A percentile compares a stretch with the other conserved stretches of the same genome.
These are phyloP conservation scores for Verbascum thapsus DNA, from an alignment of 257 asterid species.

Conservation along the genomic window DNA sequence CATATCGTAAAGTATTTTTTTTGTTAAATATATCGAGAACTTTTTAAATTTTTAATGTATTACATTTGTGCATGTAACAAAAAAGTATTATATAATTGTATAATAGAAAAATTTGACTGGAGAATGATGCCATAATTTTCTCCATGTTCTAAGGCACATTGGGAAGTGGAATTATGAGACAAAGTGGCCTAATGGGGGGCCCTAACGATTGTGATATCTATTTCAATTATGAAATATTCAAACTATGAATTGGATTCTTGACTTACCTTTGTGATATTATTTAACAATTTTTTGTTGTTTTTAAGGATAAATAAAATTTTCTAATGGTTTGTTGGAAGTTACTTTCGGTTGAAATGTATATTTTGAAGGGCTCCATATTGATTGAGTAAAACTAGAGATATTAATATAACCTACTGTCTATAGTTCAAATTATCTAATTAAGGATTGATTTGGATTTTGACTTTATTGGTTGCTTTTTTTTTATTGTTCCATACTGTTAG, in stretches of 20 bases:
- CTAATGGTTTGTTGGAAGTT: constrained; percentile 32
- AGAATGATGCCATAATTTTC: constrained; percentile 59
- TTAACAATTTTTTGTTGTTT: constrained; percentile 11
- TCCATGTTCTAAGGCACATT: constrained; percentile 80
- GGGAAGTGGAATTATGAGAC: constrained; percentile 72
- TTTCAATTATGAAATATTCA: neutral
- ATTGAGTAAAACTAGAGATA: neutral
- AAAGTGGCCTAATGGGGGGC: constrained; percentile 39
- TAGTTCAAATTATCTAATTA: too few species aligned
- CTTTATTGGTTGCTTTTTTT: too few species aligned
- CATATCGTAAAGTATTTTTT: too few species aligned
- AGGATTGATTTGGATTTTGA: too few species aligned
- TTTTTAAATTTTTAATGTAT: too few species aligned
- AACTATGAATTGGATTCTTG: neutral
- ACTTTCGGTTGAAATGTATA: constrained; percentile 48
- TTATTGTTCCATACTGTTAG: too few species aligned
- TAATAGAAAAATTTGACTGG: constrained; percentile 2
- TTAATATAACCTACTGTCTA: neutral
- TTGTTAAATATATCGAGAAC: too few species aligned
- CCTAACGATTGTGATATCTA: constrained; percentile 25
- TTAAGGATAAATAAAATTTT: constrained; percentile 5
- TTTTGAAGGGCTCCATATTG: constrained; percentile 17
- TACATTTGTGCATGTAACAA: too few species aligned
- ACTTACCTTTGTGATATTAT: constrained; percentile 16
- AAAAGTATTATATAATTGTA: too few species aligned